Percentiles rank a stretch among this genome's conserved stretches.
These are phyloP conservation scores for Chaetomium tenue DNA, from an alignment of 495 filamentous ascomycete species.

Conservation along the genomic window DNA sequence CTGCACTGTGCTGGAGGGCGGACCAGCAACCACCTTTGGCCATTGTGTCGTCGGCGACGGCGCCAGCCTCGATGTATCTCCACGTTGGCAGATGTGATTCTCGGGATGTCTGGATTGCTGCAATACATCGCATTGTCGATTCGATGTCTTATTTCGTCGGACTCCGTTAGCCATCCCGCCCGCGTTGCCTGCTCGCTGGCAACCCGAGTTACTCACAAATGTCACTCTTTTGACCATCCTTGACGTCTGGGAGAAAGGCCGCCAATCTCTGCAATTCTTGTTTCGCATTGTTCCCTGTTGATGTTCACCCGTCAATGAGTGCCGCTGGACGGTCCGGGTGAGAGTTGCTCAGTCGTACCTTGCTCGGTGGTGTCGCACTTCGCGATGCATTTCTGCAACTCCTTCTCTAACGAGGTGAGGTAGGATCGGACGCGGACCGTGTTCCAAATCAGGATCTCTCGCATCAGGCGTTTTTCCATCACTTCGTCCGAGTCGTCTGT, in stretches of 20 bases:
- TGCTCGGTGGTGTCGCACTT: conserved; percentile 9
- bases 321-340: too few species aligned
- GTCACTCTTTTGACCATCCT: neutral
- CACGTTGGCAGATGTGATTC: neutral
- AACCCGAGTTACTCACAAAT: neutral
- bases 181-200: neutral
- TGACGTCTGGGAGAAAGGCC: neutral
- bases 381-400: conserved; percentile 12
- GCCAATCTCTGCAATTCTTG: conserved; percentile 7
- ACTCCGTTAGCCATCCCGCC: neutral
- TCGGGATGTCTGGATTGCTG: conserved; percentile 7
- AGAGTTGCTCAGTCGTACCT: neutral
- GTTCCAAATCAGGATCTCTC: conserved; percentile 9
- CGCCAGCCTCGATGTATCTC: conserved; percentile 15
- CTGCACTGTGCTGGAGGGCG: conserved; percentile 11
- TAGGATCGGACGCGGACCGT: conserved; percentile 19
- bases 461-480: conserved; percentile 6
- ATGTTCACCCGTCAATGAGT: too few species aligned
- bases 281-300: neutral
- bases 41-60: conserved; percentile 15
- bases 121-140: conserved; percentile 9
- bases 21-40: conserved; percentile 21
- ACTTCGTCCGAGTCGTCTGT: conserved; percentile 10
- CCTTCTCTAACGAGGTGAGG: conserved; percentile 2
- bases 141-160: conserved; percentile 2